Evolutionary conservation across 1,139 yeast genomes (phyloP).

Genomic region (Petasospora fabianii): DNA sequence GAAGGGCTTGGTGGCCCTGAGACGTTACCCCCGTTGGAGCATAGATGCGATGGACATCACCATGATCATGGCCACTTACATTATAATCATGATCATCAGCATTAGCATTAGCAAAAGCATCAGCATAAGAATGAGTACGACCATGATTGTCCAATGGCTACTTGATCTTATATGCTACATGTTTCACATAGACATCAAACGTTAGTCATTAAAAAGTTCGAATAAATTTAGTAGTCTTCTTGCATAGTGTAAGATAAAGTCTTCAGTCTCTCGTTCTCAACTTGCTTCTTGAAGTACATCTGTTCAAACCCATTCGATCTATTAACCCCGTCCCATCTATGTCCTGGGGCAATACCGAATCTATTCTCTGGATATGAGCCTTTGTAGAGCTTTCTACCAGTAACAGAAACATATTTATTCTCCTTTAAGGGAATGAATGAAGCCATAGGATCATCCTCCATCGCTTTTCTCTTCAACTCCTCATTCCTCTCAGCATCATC

Average conservation of each 20-base stretch:
- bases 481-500: slow-evolving; percentile 40
- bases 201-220: no score
- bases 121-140: no score
- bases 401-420: slow-evolving; percentile 18
- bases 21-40: not conserved
- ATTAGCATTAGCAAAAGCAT: not conserved
- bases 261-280: slow-evolving; percentile 40
- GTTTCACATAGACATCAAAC: no score
- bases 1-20: not conserved
- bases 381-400: slow-evolving; percentile 42
- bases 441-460: slow-evolving; percentile 68
- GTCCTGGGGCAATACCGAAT: slow-evolving; percentile 74
- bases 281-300: slow-evolving; percentile 53
- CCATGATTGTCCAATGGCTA: no score
- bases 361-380: slow-evolving; percentile 65
- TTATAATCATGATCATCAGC: not conserved
- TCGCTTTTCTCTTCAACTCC: slow-evolving; percentile 33
- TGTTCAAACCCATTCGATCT: slow-evolving; percentile 88
- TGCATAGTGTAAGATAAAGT: slow-evolving; percentile 36
- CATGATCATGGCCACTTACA: not conserved
- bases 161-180: no score
- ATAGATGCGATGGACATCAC: not conserved
- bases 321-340: slow-evolving; percentile 91
- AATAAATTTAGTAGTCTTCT: slow-evolving; percentile 32
- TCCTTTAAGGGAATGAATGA: slow-evolving; percentile 35